Conservation (phyloP, 2,329 filamentous ascomycete species). For the Diaporthe amygdali region DNA sequence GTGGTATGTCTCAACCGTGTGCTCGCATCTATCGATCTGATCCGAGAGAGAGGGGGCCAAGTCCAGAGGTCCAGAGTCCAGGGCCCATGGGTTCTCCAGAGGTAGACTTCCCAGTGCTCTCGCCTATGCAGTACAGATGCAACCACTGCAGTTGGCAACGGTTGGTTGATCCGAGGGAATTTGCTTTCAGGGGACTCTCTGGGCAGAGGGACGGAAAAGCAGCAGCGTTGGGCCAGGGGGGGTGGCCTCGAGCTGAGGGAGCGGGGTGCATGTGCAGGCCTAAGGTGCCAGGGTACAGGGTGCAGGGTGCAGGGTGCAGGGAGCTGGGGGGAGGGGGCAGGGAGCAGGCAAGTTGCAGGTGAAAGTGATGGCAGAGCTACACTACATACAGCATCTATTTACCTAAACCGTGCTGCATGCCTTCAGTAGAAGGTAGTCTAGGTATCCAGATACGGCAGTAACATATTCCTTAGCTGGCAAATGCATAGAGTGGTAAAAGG, state of each 20-base stretch:
- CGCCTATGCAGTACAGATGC: background rate
- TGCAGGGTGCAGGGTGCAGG: background rate
- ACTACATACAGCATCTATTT: too few species aligned
- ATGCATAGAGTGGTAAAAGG: background rate
- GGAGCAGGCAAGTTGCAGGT: background rate
- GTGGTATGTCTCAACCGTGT: background rate
- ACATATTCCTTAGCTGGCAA: background rate
- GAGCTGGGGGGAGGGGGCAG: background rate
- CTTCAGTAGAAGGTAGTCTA: too few species aligned
- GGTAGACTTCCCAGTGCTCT: background rate
- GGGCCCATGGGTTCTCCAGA: background rate
- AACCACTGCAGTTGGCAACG: background rate
- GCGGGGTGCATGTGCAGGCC: conserved; percentile 12
- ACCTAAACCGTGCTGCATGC: too few species aligned
- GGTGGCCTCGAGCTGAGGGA: conserved; percentile 6
- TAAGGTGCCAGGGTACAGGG: background rate
- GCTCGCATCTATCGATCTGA: background rate
- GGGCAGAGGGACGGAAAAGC: conserved; percentile 1
- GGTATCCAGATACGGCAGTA: too few species aligned
- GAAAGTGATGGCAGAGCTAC: background rate
- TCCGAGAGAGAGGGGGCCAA: background rate
- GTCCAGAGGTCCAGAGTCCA: background rate
- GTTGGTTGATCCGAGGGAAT: conserved; percentile 3
- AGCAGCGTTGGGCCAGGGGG: background rate
- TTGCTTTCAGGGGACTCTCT: conserved; percentile 19